These are phyloP conservation scores for Gracilaria vermiculophylla DNA, from an alignment of 23 red algal species.

Conservation along the genomic window DNA sequence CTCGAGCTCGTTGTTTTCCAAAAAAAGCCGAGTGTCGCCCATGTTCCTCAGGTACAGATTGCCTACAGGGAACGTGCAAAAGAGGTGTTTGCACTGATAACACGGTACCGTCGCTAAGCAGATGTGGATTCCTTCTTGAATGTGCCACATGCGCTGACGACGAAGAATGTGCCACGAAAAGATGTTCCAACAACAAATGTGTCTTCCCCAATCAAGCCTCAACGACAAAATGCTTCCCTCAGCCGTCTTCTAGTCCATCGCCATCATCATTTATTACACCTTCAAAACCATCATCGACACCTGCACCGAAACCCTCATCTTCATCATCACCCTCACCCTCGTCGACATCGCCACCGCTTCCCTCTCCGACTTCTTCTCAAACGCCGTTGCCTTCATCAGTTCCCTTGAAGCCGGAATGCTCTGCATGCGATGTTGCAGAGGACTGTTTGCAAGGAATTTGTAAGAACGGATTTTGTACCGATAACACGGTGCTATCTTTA, in stretches of 20 bases:
- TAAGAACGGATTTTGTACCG: background rate
- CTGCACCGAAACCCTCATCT: background rate
- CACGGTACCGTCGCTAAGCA: background rate
- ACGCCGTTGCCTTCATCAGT: background rate
- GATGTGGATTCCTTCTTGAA: constrained; percentile 10
- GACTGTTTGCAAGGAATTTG: constrained; percentile 9
- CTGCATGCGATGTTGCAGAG: background rate
- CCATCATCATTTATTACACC: too few relatives aligned
- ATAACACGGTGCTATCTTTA: constrained; percentile 12
- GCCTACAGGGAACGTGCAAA: constrained; percentile 21
- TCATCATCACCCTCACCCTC: background rate
- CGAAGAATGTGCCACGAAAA: constrained; percentile 27
- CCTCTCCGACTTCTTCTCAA: background rate
- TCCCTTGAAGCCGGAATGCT: constrained; percentile 1
- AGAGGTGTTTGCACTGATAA: background rate
- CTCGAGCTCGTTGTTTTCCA: constrained; percentile 26
- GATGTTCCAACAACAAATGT: constrained; percentile 18
- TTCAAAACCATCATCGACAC: too few relatives aligned
- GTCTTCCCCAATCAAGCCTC: background rate
- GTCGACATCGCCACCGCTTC: background rate
- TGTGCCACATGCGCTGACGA: constrained; percentile 5
- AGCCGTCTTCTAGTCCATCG: too few relatives aligned
- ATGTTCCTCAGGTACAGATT: constrained; percentile 1
- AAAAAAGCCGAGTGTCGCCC: constrained; percentile 14
- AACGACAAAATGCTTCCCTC: background rate